Base-by-base conservation (phyloP, 441 rosid species). In the Hura crepitans region DNA sequence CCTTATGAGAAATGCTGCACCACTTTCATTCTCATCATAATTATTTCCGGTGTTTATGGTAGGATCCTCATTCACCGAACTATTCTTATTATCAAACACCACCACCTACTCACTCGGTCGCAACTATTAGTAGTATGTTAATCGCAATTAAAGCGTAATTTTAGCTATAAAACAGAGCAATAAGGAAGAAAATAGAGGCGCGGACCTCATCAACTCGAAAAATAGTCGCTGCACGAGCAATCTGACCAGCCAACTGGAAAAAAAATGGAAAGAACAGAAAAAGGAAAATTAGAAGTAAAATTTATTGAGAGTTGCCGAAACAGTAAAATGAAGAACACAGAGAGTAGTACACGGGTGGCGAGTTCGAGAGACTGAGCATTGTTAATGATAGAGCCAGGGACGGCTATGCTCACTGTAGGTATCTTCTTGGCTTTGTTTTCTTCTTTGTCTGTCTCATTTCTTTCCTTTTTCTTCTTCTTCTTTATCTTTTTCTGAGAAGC, bases 301-400 rank as follows among this genome's bases (percentile, higher is more conserved):
- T 17, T 3, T 27, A 67, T 18, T 35, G 27, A 2, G 35, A 67
- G 58, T 27, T 11, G 54, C 11, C 1, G 65, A 31, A 67, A 51
- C 10, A 20, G 47, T 15, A 30, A 46, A 63, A 35, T n/a, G 68
- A 31, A 37, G 73, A 73, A 75, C 47, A 33, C 46, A 68, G 65
- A 27, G 75, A 58, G 74, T 7, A 2, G 18, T 91, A 94, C 97
- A 37, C 98, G 91, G 61, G 99, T 90, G 43, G 99, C 97, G 61
- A 92, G 96, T 72, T 90, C 99, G 60, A 89, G 89, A 47, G 99
- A 95, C 62, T 95, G 98, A 74, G 99, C 77, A 81, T 95, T 95
- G 79, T 87, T 81, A 74, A 95, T 87, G 85, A 95, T 92, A 78
- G 99, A 95, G 62, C 95, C 99, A 43, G 99, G 85, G 23, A 95